Evolutionary conservation across 768 basidiomycete genomes (phyloP), one percentile per base, ranked within the genome.

Genomic region (Mycena pura): DNA sequence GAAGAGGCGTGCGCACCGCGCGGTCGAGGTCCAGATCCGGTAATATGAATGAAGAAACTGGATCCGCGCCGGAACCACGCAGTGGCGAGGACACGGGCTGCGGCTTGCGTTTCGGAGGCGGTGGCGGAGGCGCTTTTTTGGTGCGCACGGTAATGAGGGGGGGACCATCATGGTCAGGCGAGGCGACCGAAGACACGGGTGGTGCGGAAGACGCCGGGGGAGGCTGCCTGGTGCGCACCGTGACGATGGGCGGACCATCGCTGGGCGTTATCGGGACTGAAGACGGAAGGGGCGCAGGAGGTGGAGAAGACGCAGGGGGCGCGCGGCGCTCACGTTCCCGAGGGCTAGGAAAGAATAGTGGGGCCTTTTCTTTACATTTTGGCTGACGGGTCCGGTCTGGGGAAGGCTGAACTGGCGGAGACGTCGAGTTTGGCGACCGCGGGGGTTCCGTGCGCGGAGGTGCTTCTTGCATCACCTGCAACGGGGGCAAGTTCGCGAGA

Each of bases 1-100:
- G 80, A 24, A 81, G 71, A 11, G 78, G 77, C 0, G 77, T 77
- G 5, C 72, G 74, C 24, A 78, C 48, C 11, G 77, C 77, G 24
- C 68, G 70, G 51, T 77, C 76, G 28, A 77, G 66, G 25, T 74
- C 63, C 14, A 69, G 60, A 39, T 69, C 62, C 11, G 68, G 62
- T 4, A 62, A 43, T 21, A 25, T 45, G 17, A 9, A 17, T 13
- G 46, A n/a, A n/a, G n/a, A n/a, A n/a, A n/a, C n/a, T n/a, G n/a
- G n/a, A n/a, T n/a, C n/a, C 17, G 46, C 6, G 21, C 62, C 68
- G 39, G 73, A 69, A 6, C 61, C 61, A 40, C 73, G 73, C 9
- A 77, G 68, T 34, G 78, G 74, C 3, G 76, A 75, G 11, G 74
- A 47, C 27, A 66, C 52, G 17, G 66, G 44, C 22, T 60, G 64